Conservation (phyloP, 2,329 filamentous ascomycete genomes). For the Xylariaceae sp. region DNA sequence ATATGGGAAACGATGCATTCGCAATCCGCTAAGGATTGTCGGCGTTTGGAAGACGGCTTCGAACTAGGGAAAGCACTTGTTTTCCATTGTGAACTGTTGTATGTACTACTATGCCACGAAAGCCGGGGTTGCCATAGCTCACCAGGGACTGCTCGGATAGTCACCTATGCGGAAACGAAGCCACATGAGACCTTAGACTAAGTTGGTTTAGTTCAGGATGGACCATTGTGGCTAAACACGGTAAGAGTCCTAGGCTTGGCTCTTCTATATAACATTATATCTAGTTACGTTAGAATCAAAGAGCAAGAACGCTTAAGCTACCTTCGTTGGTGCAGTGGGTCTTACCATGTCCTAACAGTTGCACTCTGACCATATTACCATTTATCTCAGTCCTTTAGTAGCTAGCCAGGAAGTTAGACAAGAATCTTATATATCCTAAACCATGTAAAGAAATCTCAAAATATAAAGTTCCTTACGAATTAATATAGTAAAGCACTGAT, state of each 20-base stretch:
- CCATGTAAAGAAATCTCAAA: too few species aligned
- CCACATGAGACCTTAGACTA: background rate
- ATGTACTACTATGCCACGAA: slow-evolving; percentile 26
- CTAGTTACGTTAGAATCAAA: background rate
- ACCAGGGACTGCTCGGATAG: slow-evolving; percentile 21
- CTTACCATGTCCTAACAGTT: background rate
- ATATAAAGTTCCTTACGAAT: too few species aligned
- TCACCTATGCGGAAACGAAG: background rate
- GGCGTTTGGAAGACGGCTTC: slow-evolving; percentile 30
- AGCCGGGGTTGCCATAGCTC: slow-evolving; percentile 18
- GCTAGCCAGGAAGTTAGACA: too few species aligned
- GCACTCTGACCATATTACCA: background rate
- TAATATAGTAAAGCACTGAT: too few species aligned
- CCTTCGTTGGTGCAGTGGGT: background rate
- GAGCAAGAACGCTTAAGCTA: background rate
- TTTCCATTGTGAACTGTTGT: slow-evolving; percentile 24
- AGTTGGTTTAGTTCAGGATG: background rate
- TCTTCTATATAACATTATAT: background rate
- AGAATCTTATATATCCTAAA: too few species aligned
- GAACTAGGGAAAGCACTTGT: slow-evolving; percentile 19
- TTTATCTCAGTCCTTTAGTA: too few species aligned
- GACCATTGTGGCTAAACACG: too few species aligned
- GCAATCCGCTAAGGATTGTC: slow-evolving; percentile 25
- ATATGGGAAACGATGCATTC: slow-evolving; percentile 29
- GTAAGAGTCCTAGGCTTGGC: background rate